Conservation (phyloP, 257 asterid species). For the Solanum verrucosum region DNA sequence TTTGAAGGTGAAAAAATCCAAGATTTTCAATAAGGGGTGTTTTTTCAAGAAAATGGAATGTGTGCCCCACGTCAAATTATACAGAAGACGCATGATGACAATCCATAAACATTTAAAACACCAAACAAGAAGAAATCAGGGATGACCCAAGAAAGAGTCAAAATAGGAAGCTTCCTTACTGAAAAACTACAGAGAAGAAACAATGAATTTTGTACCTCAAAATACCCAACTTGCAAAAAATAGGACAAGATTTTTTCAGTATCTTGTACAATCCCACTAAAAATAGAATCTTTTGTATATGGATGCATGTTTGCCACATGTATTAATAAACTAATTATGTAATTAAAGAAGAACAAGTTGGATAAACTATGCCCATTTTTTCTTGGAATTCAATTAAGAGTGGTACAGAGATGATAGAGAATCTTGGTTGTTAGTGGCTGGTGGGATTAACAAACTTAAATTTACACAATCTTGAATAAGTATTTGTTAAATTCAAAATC, state of each 20-base stretch:
- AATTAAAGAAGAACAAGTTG: slow-evolving; percentile 1
- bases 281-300: not conserved
- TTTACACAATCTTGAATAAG: not conserved
- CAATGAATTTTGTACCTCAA: not conserved
- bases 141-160: not conserved
- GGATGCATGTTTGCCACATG: not conserved
- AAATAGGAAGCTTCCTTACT: not conserved
- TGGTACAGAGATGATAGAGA: not conserved
- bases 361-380: not conserved
- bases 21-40: slow-evolving; percentile 4
- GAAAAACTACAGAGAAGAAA: not conserved
- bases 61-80: not conserved
- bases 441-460: not conserved
- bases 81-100: not conserved
- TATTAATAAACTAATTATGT: not conserved
- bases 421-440: not conserved
- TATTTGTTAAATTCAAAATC: not conserved
- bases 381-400: not conserved
- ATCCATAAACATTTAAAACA: not conserved
- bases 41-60: not conserved
- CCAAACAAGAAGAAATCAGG: not conserved
- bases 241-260: not conserved
- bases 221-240: not conserved
- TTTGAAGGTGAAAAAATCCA: slow-evolving; percentile 3
- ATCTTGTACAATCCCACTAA: not conserved